Conservation (phyloP, 2,329 filamentous ascomycete genomes). For the Dichotomopilus funicola region DNA sequence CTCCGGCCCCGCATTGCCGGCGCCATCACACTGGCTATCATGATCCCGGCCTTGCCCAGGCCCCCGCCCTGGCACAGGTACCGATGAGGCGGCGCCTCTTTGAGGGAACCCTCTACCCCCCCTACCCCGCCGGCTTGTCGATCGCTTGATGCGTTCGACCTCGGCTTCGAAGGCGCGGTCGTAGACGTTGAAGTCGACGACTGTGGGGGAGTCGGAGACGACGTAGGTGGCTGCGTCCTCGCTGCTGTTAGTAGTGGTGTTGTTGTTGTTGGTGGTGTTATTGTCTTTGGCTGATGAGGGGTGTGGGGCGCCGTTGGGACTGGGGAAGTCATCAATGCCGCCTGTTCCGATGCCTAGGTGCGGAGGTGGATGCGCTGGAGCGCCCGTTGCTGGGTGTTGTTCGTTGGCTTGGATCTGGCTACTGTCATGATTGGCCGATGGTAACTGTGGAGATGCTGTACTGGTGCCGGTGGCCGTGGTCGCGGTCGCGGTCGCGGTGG, state of each 20-base stretch:
- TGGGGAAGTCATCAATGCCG: slow-evolving; percentile 41
- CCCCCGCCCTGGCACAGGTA: slow-evolving; percentile 30
- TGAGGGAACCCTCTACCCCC: no score
- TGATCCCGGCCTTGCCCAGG: neutral
- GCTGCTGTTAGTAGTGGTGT: neutral
- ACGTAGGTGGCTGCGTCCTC: slow-evolving; percentile 36
- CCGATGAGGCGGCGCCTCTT: neutral
- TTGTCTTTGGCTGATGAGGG: neutral
- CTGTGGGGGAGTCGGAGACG: slow-evolving; percentile 78
- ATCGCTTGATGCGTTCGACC: slow-evolving; percentile 58
- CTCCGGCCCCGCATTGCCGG: neutral
- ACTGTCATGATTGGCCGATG: neutral
- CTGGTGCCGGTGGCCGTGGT: slow-evolving; percentile 40
- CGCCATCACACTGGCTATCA: neutral
- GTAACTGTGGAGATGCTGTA: slow-evolving; percentile 47
- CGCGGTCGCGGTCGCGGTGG: neutral
- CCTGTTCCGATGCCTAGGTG: slow-evolving; percentile 68
- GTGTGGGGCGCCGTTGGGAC: slow-evolving; percentile 10
- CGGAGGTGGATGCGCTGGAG: slow-evolving; percentile 50
- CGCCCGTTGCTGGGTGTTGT: slow-evolving; percentile 39
- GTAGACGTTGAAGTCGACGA: slow-evolving; percentile 81
- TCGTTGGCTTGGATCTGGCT: neutral
- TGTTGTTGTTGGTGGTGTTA: slow-evolving; percentile 13
- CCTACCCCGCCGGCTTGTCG: neutral
- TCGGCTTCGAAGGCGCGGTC: slow-evolving; percentile 82